Conservation (phyloP, 2,329 filamentous ascomycete species). For the Neofusicoccum sp. region DNA sequence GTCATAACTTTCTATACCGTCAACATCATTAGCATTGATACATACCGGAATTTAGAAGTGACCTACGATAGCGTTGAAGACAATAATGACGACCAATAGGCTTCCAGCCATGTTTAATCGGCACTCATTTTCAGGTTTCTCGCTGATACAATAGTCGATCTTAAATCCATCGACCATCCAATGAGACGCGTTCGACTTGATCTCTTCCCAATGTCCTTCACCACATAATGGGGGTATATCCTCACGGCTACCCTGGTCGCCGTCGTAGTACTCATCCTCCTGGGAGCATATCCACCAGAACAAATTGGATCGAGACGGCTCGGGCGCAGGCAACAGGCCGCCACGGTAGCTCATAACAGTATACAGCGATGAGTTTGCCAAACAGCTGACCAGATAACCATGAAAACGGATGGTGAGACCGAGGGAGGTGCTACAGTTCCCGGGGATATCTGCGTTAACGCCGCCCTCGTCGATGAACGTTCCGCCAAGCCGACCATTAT, state of each 20-base stretch:
- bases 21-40: neutral
- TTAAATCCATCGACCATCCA: neutral
- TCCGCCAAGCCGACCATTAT: neutral
- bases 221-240: neutral
- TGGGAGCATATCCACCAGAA: conserved; percentile 20
- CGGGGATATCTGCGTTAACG: neutral
- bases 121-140: neutral
- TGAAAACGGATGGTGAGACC: neutral
- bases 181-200: neutral
- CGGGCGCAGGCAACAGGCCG: neutral
- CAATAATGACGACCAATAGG: neutral
- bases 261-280: neutral
- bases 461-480: too few species aligned
- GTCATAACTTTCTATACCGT: neutral
- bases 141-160: conserved; percentile 10
- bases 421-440: neutral
- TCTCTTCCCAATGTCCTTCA: conserved; percentile 2
- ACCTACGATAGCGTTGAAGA: neutral
- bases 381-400: neutral
- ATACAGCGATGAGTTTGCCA: neutral
- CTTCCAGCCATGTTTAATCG: neutral
- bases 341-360: neutral
- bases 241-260: neutral
- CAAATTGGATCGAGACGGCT: neutral
- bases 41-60: neutral